A percentile compares a stretch with the other conserved stretches of the same genome.
Conservation (phyloP, 257 asterid species). For the Forsythia viridissima region DNA sequence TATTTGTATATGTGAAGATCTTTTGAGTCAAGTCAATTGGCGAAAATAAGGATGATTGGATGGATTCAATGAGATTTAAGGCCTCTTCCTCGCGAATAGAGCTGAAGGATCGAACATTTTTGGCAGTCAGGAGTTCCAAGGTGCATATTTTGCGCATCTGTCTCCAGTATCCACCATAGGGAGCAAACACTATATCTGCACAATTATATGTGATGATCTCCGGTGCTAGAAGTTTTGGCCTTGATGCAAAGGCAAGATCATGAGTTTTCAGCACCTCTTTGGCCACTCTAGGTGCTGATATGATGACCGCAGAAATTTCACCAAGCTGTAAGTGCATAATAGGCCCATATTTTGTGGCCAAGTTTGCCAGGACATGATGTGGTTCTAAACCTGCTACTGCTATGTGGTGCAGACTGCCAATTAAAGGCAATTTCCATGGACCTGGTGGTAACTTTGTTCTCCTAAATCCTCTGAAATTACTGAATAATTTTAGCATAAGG, state of each 20-base stretch:
- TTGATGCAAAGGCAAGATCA: slow-evolving; percentile 21
- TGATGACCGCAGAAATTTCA: slow-evolving; percentile 2
- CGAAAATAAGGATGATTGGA: neutral
- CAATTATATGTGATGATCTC: slow-evolving; percentile 14
- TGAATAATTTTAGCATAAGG: neutral
- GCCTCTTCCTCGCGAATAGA: slow-evolving; percentile 20
- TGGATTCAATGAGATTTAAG: neutral
- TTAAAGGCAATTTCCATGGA: slow-evolving; percentile 18
- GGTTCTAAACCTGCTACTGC: neutral
- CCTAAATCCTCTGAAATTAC: neutral
- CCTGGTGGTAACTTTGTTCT: slow-evolving; percentile 12
- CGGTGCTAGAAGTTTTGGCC: slow-evolving; percentile 1
- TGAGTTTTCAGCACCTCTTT: slow-evolving; percentile 25
- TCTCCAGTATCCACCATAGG: slow-evolving; percentile 34
- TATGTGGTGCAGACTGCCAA: slow-evolving; percentile 23
- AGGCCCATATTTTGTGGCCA: slow-evolving; percentile 25
- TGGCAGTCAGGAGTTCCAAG: slow-evolving; percentile 20
- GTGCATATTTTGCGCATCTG: slow-evolving; percentile 22
- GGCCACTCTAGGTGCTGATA: slow-evolving; percentile 22
- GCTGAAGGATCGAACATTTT: slow-evolving; percentile 9
- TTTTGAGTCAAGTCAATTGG: slow-evolving; percentile 4
- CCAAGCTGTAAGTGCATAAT: slow-evolving; percentile 32
- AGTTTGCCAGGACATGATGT: slow-evolving; percentile 7
- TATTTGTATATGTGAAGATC: slow-evolving; percentile 4
- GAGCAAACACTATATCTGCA: slow-evolving; percentile 18